phyloP scores from a whole-genome alignment of 345 rosid species.

The Rhodomyrtus tomentosa region DNA sequence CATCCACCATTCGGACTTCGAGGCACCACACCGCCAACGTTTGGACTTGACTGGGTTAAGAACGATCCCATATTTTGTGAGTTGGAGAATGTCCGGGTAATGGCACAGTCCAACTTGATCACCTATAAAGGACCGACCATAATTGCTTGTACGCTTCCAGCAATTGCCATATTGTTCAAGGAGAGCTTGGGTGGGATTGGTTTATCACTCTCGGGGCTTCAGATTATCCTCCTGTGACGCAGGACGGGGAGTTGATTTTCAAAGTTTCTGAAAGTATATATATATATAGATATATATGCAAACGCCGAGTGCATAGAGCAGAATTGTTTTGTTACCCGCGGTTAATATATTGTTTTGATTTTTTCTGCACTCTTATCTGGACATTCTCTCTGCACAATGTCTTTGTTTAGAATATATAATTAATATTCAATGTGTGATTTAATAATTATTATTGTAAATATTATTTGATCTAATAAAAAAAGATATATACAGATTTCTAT shows the following conservation, averaged over 20 bases:
- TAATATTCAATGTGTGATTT: too few species aligned
- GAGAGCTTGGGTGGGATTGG: slow-evolving; percentile 95
- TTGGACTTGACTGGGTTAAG: slow-evolving; percentile 62
- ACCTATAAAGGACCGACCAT: slow-evolving; percentile 92
- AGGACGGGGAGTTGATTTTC: slow-evolving; percentile 58
- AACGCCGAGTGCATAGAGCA: background rate
- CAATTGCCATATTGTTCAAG: slow-evolving; percentile 64
- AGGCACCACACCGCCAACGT: slow-evolving; percentile 83
- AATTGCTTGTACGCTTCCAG: slow-evolving; percentile 88
- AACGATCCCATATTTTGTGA: slow-evolving; percentile 50
- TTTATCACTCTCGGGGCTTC: slow-evolving; percentile 89
- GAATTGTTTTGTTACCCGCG: background rate
- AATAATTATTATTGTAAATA: too few species aligned
- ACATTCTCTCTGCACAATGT: too few species aligned
- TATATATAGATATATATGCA: too few species aligned
- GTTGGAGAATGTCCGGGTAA: slow-evolving; percentile 79
- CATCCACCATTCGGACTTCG: slow-evolving; percentile 82
- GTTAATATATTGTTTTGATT: background rate
- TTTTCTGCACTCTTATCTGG: background rate
- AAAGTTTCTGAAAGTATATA: background rate
- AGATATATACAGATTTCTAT: too few species aligned
- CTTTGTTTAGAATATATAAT: too few species aligned
- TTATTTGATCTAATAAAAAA: too few species aligned
- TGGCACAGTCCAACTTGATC: slow-evolving; percentile 84
- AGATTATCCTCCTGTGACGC: slow-evolving; percentile 84